Evolutionary conservation across 1,139 yeast genomes (phyloP), one percentile per base, ranked within the genome.

Genomic region (Saccharomyces pastorianus): DNA sequence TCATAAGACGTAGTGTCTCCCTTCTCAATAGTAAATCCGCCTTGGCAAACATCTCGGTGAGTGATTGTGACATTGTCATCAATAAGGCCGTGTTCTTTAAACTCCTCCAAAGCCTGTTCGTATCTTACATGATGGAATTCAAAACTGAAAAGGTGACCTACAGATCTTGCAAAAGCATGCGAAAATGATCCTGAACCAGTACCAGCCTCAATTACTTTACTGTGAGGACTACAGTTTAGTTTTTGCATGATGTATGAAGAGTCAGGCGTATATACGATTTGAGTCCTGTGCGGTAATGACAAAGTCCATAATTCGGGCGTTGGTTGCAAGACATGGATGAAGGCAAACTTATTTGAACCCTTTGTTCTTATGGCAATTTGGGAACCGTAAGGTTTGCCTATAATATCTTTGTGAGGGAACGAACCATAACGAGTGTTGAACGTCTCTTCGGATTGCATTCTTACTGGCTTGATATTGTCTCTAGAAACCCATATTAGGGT

Each of bases 171-270:
- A 70, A 93, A 82, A 0, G 96, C 85, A 71, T 95, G 99, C 5
- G 97, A 87, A 66, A 95, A 88, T 1, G 96, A 89, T 0, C 95
- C 99, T 6, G 96, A 88, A 0, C 99, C 99, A 0, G 99, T 95
- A 44, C 99, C 99, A 0, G 98, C 96, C 71, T 95, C 99, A 53
- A 95, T 85, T n/a, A 93, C 95, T 59, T 82, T 74, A 1, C 90
- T 79, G 0, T 95, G 95, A 23, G 88, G 82, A 11, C 81, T 74
- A 52, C 95, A 84, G 50, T 82, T 79, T 60, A 93, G 73, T 63
- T 96, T 74, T 68, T 91, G 96, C 60, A 87, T 80, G 55, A 95
- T 90, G 65, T 89, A 93, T 29, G 96, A 83, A 2, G 96, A 87
- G 67, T 95, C 99, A 8, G 96, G 96, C 0, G 97, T 88, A 68